Percentiles rank a stretch among this genome's conserved stretches.
Evolutionary conservation across 768 basidiomycete genomes (phyloP).

Genomic region (Rhodotorula taiwanensis): DNA sequence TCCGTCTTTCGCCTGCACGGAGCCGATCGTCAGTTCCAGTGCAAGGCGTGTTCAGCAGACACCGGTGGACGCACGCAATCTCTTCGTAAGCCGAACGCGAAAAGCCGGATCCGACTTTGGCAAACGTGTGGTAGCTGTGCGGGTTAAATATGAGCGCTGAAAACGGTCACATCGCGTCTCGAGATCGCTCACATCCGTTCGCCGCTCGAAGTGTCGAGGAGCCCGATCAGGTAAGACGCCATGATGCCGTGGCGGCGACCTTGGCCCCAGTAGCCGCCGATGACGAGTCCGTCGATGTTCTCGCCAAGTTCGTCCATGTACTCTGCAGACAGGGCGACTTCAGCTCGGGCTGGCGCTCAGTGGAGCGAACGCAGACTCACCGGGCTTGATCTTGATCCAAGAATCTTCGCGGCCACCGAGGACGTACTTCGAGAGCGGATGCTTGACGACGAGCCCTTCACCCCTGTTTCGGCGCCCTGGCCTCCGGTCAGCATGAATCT

Average conservation of each 20-base stretch:
- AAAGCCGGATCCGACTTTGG: constrained; percentile 82
- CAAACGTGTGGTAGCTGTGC: constrained; percentile 84
- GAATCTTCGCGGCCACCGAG: constrained; percentile 80
- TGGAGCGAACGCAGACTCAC: constrained; percentile 21
- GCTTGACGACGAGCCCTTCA: constrained; percentile 89
- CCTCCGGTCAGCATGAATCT: too few relatives aligned
- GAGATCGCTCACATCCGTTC: constrained; percentile 56
- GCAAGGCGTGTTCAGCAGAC: background rate
- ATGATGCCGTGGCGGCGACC: constrained; percentile 81
- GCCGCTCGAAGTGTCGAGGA: constrained; percentile 57
- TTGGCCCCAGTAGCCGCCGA: constrained; percentile 83
- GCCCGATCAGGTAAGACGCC: constrained; percentile 81
- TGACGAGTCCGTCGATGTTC: constrained; percentile 82
- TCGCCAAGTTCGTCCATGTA: constrained; percentile 77
- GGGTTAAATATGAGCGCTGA: constrained; percentile 30
- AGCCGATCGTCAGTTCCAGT: background rate
- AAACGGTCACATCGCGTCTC: constrained; percentile 52
- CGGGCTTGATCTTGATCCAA: constrained; percentile 76
- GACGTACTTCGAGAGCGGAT: constrained; percentile 68
- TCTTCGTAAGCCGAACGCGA: constrained; percentile 78
- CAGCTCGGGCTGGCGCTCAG: background rate
- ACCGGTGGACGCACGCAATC: constrained; percentile 51
- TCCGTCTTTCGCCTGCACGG: constrained; percentile 54
- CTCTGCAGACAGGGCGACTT: constrained; percentile 76
- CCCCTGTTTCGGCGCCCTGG: constrained; percentile 54